A percentile compares a stretch with the other conserved stretches of the same genome.
These are phyloP conservation scores for Botrytis byssoidea DNA, from an alignment of 2,329 filamentous ascomycete genomes.

Conservation along the genomic window DNA sequence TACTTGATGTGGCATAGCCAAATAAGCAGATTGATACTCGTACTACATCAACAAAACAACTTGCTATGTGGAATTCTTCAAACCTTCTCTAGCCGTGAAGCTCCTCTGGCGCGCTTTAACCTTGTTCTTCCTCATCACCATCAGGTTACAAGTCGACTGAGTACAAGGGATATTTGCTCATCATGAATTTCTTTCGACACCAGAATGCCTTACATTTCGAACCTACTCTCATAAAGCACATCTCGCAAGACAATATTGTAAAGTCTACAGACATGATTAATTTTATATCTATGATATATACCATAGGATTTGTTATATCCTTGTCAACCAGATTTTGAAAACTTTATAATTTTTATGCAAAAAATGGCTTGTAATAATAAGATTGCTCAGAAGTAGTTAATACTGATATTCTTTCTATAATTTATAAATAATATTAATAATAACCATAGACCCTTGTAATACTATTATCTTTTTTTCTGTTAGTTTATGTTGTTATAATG, in stretches of 20 bases:
- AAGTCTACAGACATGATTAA: background rate
- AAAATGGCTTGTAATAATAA: background rate
- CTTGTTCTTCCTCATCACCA: background rate
- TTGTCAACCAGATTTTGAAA: background rate
- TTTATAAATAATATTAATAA: slow-evolving; percentile 27
- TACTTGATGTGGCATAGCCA: background rate
- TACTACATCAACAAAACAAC: background rate
- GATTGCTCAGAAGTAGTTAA: background rate
- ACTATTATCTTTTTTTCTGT: no score
- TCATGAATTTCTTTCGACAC: background rate
- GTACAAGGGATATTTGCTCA: background rate
- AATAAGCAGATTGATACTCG: background rate
- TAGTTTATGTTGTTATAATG: no score
- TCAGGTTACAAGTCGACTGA: background rate
- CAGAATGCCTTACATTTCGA: background rate
- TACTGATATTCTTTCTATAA: background rate
- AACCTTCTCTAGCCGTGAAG: background rate
- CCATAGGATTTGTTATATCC: background rate
- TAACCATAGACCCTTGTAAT: no score
- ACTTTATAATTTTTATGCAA: background rate
- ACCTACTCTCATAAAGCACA: background rate
- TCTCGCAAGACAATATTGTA: background rate
- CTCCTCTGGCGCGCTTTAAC: background rate
- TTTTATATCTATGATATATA: background rate
- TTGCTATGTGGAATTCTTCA: background rate